Evolutionary conservation across 805 yeast genomes (phyloP).

Genomic region (Barnettozyma siamensis): DNA sequence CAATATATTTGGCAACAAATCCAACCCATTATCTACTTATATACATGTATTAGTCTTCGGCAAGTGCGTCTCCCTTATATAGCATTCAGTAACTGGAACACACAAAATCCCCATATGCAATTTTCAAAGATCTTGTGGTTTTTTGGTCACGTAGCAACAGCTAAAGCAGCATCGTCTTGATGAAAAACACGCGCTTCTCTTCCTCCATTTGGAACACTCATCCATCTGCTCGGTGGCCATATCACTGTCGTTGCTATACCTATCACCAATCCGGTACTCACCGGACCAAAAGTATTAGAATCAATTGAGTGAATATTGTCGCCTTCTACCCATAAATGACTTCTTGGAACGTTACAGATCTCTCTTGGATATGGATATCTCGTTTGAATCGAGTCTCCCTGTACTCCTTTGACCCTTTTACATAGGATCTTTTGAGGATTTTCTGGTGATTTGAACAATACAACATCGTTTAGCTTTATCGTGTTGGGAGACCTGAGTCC

Average conservation of each 20-base stretch:
- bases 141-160: not conserved
- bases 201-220: constrained; percentile 47
- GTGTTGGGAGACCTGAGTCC: constrained; percentile 42
- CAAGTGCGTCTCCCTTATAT: no score
- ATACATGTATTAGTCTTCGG: no score
- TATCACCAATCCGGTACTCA: constrained; percentile 70
- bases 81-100: no score
- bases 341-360: constrained; percentile 59
- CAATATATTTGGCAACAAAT: no score
- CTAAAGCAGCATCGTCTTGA: not conserved
- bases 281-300: constrained; percentile 84
- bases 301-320: constrained; percentile 83
- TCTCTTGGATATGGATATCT: constrained; percentile 62
- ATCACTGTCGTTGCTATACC: constrained; percentile 68
- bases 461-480: constrained; percentile 59
- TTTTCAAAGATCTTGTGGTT: no score
- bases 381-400: constrained; percentile 63
- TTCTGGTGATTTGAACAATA: constrained; percentile 73
- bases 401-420: constrained; percentile 72
- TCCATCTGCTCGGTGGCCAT: constrained; percentile 63
- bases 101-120: no score
- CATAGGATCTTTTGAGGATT: constrained; percentile 73
- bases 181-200: constrained; percentile 38
- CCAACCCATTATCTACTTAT: no score
- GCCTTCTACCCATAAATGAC: constrained; percentile 93